Evolutionary conservation across 371 early-diverging fungal genomes (phyloP).

Genomic region (Mucor circinelloides): DNA sequence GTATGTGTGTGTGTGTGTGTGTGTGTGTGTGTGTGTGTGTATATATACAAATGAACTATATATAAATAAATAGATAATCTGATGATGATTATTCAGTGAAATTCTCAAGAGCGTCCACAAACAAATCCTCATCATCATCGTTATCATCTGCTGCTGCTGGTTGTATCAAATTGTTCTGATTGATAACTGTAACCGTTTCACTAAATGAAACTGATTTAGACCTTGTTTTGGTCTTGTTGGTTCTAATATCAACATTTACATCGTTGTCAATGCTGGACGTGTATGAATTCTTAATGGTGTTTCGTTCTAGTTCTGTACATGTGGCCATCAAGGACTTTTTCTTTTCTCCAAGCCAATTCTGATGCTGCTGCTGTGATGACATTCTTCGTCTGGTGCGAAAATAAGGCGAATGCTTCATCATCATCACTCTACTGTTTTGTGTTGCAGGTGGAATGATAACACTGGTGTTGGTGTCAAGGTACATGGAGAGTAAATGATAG

Average conservation of each 20-base stretch:
- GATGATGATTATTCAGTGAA: slow-evolving; percentile 1
- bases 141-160: neutral
- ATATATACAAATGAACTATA: neutral
- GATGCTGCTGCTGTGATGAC: neutral
- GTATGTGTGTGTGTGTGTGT: too few species aligned
- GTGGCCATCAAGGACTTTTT: neutral
- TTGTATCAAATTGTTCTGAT: neutral
- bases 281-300: slow-evolving; percentile 17
- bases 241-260: neutral
- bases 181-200: slow-evolving; percentile 22
- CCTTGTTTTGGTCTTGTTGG: neutral
- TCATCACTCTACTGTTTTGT: neutral
- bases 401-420: slow-evolving; percentile 3
- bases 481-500: slow-evolving; percentile 21
- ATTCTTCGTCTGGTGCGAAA: neutral
- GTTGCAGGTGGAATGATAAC: neutral
- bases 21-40: too few species aligned
- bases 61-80: neutral
- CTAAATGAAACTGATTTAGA: slow-evolving; percentile 32
- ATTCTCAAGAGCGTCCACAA: slow-evolving; percentile 29
- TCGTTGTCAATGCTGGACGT: neutral
- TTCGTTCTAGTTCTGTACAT: slow-evolving; percentile 8
- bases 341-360: slow-evolving; percentile 26
- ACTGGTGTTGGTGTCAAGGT: slow-evolving; percentile 3
- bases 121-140: slow-evolving; percentile 16